Conservation (phyloP, 139 green algal genomes). For the Ulvella scutata region DNA sequence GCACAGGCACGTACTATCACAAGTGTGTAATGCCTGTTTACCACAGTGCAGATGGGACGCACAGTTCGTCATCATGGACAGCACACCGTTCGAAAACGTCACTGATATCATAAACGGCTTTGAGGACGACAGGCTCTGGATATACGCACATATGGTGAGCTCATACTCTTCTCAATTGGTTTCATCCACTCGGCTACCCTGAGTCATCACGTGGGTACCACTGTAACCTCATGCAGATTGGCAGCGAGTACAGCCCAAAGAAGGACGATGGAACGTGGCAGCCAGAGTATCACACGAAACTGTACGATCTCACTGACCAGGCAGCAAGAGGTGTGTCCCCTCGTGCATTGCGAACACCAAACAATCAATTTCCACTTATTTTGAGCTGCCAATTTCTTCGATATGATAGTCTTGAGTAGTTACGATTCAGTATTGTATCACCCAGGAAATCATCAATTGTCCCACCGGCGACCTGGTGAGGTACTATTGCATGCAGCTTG, state of each 20-base stretch:
- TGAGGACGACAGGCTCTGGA: background rate
- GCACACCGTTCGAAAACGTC: background rate
- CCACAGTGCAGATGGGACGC: background rate
- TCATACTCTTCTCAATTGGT: background rate
- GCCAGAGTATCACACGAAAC: conserved; percentile 41
- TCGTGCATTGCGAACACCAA: background rate
- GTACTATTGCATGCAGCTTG: conserved; percentile 33
- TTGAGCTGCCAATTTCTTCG: no score
- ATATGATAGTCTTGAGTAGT: no score
- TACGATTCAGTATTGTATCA: no score
- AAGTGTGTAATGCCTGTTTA: background rate
- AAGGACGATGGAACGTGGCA: conserved; percentile 33
- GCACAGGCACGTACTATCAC: background rate
- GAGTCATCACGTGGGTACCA: no score
- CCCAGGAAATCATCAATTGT: no score
- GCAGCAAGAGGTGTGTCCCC: conserved; percentile 32
- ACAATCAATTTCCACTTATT: no score
- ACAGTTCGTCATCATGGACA: background rate
- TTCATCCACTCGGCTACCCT: no score
- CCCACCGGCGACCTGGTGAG: no score
- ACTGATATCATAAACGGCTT: background rate
- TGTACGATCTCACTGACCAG: conserved; percentile 73
- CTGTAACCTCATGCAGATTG: conserved; percentile 15
- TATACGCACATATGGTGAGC: background rate
- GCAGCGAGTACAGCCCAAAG: conserved; percentile 32